These are phyloP conservation scores for Amphichorda felina DNA, from an alignment of 2,329 filamentous ascomycete genomes.

Conservation along the genomic window DNA sequence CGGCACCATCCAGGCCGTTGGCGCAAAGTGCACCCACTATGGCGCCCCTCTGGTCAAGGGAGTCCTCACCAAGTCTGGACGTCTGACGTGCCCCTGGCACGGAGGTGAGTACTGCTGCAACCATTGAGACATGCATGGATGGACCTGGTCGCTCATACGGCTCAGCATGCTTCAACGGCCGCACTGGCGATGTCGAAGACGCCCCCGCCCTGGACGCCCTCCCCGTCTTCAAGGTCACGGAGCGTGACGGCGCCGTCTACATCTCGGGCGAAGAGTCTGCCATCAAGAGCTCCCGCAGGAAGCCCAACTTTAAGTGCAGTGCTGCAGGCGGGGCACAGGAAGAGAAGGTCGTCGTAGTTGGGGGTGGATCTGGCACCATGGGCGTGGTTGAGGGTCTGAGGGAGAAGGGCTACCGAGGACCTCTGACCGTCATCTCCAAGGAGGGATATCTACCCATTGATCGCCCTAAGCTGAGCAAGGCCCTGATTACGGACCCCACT, in stretches of 20 bases:
- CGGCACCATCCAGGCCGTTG: slow-evolving; percentile 67
- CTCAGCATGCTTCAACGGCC: slow-evolving; percentile 80
- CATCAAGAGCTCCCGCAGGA: slow-evolving; percentile 66
- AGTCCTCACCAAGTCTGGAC: slow-evolving; percentile 68
- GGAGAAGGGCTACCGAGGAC: slow-evolving; percentile 66
- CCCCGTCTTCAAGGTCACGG: slow-evolving; percentile 65
- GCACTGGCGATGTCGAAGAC: slow-evolving; percentile 88
- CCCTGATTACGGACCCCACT: slow-evolving; percentile 66
- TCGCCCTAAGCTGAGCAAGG: slow-evolving; percentile 90
- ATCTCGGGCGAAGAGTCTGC: slow-evolving; percentile 67
- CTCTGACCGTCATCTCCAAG: slow-evolving; percentile 70
- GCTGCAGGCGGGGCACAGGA: slow-evolving; percentile 31
- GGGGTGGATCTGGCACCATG: slow-evolving; percentile 75
- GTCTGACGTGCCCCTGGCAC: slow-evolving; percentile 92
- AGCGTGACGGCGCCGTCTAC: slow-evolving; percentile 76
- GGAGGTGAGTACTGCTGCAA: slow-evolving; percentile 51
- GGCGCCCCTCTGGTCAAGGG: slow-evolving; percentile 83
- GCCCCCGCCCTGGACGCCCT: slow-evolving; percentile 84
- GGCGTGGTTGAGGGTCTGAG: slow-evolving; percentile 75
- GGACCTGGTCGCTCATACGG: too few relatives aligned
- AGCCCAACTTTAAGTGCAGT: slow-evolving; percentile 62
- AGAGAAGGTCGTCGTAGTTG: slow-evolving; percentile 72
- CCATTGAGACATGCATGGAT: background rate
- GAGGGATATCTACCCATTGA: slow-evolving; percentile 86
- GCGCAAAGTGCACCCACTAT: slow-evolving; percentile 81